A percentile compares a stretch with the other conserved stretches of the same genome.
Evolutionary conservation across 306 rosid genomes (phyloP).

Genomic region (Ziziphus jujuba): DNA sequence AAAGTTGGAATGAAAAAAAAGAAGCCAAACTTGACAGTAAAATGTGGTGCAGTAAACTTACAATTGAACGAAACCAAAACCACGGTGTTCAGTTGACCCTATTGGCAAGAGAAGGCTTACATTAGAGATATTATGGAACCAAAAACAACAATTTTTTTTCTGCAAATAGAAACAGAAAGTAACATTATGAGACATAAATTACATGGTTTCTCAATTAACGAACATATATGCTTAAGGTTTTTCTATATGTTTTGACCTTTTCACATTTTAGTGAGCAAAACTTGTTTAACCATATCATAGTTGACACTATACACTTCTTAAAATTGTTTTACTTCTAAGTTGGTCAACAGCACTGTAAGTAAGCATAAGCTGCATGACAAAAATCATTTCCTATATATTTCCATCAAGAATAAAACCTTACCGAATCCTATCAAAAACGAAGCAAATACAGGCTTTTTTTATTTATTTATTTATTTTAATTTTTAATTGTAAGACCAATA

Average conservation of each 20-base stretch:
- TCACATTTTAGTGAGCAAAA: background rate
- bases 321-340: background rate
- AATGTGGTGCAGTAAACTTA: slow-evolving; percentile 7
- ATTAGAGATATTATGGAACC: slow-evolving; percentile 12
- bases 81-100: slow-evolving; percentile 85
- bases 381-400: no score
- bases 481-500: no score
- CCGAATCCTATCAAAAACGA: no score
- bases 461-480: no score
- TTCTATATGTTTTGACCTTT: background rate
- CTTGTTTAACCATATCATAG: background rate
- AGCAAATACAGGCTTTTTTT: no score
- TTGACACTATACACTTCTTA: background rate
- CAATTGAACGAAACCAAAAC: slow-evolving; percentile 83
- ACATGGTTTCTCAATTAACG: background rate
- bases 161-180: background rate
- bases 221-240: background rate
- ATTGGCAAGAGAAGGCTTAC: slow-evolving; percentile 20
- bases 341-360: no score
- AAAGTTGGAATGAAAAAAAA: background rate
- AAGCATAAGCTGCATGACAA: no score
- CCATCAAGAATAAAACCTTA: no score
- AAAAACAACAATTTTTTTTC: background rate
- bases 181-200: background rate
- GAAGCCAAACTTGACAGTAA: background rate